phyloP scores from a whole-genome alignment of 768 basidiomycete species.

The Collybiopsis confluens region DNA sequence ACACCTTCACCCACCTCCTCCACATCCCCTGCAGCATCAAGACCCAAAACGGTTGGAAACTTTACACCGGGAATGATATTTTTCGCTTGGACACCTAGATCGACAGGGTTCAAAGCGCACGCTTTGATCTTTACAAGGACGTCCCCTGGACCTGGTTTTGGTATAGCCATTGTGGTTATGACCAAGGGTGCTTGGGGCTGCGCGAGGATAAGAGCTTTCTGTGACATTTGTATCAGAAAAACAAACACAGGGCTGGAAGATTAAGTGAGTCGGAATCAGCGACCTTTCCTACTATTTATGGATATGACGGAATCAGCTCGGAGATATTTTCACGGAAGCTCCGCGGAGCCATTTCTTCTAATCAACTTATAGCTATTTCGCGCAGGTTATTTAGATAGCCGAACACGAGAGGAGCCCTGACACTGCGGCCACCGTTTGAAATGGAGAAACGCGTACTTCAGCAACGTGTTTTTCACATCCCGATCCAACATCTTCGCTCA shows the following conservation, averaged over 20 bases:
- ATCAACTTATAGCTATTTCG: no score
- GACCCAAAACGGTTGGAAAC: conserved; percentile 44
- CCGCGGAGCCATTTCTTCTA: background rate
- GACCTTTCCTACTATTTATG: no score
- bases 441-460: no score
- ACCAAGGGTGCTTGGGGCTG: background rate
- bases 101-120: conserved; percentile 4
- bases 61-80: conserved; percentile 29
- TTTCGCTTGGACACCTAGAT: conserved; percentile 29
- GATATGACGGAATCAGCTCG: background rate
- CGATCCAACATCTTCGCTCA: no score
- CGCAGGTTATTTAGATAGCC: no score
- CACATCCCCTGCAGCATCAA: conserved; percentile 49
- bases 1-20: conserved; percentile 50
- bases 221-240: background rate
- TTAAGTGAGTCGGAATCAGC: no score
- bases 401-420: no score
- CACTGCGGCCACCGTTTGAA: no score
- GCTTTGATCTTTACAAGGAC: background rate
- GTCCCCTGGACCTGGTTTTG: conserved; percentile 1
- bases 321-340: background rate
- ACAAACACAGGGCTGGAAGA: background rate
- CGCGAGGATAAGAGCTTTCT: conserved; percentile 6
- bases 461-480: no score
- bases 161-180: background rate